These are phyloP conservation scores for Tolypocladium pustulatum DNA, from an alignment of 2,329 filamentous ascomycete species.

Conservation along the genomic window DNA sequence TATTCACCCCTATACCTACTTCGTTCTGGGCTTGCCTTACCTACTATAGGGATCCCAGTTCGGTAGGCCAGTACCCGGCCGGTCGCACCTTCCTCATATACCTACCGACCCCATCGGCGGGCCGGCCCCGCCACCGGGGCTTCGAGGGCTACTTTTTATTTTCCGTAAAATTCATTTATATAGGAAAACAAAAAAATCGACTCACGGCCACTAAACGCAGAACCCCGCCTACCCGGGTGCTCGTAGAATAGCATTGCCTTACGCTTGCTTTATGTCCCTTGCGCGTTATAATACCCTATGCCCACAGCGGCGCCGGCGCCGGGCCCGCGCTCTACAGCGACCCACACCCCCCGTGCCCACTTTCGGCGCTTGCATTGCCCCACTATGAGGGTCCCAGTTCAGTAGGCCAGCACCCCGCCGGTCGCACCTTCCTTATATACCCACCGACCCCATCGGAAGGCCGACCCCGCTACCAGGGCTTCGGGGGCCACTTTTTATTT, in stretches of 20 bases:
- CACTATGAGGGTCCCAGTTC: too few species aligned
- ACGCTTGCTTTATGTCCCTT: too few species aligned
- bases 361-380: too few species aligned
- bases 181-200: conserved; percentile 3
- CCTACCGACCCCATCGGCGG: not conserved
- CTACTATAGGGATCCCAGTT: not conserved
- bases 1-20: too few species aligned
- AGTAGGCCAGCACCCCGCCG: too few species aligned
- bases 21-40: too few species aligned
- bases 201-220: not conserved
- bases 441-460: not conserved
- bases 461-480: not conserved
- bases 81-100: not conserved
- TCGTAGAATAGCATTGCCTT: too few species aligned
- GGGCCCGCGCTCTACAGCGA: too few species aligned
- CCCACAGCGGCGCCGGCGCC: too few species aligned
- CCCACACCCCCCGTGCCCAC: too few species aligned
- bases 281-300: too few species aligned
- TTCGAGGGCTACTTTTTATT: conserved; percentile 1
- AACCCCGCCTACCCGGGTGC: not conserved
- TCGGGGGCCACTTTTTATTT: conserved; percentile 1
- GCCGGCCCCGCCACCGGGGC: not conserved
- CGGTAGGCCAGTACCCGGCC: too few species aligned
- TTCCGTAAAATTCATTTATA: conserved; percentile 5
- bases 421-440: not conserved